These are phyloP conservation scores for Mortierella sp. DNA, from an alignment of 371 early-diverging fungal species.

Conservation along the genomic window DNA sequence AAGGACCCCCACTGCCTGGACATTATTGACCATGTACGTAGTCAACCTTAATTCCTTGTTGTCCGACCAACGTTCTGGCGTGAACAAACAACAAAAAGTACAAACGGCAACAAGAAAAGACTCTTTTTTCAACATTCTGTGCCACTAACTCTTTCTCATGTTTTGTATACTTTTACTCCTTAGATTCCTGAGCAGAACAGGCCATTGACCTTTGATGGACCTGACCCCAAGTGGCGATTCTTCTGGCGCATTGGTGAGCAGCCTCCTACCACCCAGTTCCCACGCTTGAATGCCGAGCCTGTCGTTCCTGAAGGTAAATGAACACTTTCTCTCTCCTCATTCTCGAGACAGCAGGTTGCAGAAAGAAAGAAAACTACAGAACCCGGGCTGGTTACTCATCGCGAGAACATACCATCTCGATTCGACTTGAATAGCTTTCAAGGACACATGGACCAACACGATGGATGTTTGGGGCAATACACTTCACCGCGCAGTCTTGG, in stretches of 20 bases:
- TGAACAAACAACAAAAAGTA: conserved; percentile 1
- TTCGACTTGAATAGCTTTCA: conserved; percentile 40
- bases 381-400: too few species aligned
- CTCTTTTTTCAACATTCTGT: background rate
- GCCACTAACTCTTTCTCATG: too few species aligned
- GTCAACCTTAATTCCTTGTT: background rate
- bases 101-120: background rate
- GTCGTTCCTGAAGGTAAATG: conserved; percentile 66
- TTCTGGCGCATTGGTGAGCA: conserved; percentile 63
- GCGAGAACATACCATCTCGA: too few species aligned
- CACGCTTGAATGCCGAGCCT: conserved; percentile 66
- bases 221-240: conserved; percentile 82
- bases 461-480: conserved; percentile 75
- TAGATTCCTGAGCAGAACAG: conserved; percentile 56
- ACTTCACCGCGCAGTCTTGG: conserved; percentile 63
- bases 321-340: background rate
- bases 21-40: conserved; percentile 56
- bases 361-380: too few species aligned
- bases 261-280: conserved; percentile 66
- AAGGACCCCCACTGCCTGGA: conserved; percentile 67
- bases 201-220: conserved; percentile 54
- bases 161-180: too few species aligned
- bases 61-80: background rate
- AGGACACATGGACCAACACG: conserved; percentile 56
- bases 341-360: too few species aligned